A percentile compares a stretch with the other conserved stretches of the same genome.
phyloP scores from a whole-genome alignment of 805 yeast genomes.

The Candida mattraensis region DNA sequence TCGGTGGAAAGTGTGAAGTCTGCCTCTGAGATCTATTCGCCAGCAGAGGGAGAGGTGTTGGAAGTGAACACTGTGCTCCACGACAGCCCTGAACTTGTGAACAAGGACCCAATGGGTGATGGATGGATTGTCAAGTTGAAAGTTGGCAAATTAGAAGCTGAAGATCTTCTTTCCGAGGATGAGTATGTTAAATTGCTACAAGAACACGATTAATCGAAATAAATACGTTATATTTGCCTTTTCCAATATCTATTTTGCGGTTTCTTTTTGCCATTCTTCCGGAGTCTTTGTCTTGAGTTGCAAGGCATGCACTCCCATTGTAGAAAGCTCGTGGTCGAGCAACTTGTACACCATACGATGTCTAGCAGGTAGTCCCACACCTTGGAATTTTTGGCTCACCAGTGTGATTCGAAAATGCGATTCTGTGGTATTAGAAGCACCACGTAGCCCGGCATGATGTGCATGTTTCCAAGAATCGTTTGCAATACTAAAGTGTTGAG shows the following conservation, averaged over 20 bases:
- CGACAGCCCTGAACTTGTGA: slow-evolving; percentile 73
- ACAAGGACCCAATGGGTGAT: slow-evolving; percentile 86
- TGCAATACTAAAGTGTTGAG: slow-evolving; percentile 46
- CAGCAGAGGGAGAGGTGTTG: slow-evolving; percentile 73
- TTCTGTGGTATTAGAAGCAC: slow-evolving; percentile 69
- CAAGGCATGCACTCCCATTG: slow-evolving; percentile 80
- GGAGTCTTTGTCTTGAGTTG: slow-evolving; percentile 82
- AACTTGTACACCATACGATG: slow-evolving; percentile 73
- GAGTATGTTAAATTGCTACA: slow-evolving; percentile 59
- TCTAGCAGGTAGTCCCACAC: slow-evolving; percentile 66
- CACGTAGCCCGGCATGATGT: slow-evolving; percentile 80
- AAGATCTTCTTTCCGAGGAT: slow-evolving; percentile 51
- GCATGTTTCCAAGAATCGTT: slow-evolving; percentile 90
- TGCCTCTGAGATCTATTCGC: slow-evolving; percentile 90
- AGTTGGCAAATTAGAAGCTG: slow-evolving; percentile 41
- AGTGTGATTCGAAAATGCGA: slow-evolving; percentile 80
- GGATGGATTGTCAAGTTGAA: slow-evolving; percentile 90
- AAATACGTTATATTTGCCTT: slow-evolving; percentile 2
- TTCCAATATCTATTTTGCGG: slow-evolving; percentile 5
- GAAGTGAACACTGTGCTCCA: slow-evolving; percentile 70
- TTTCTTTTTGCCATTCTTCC: slow-evolving; percentile 43
- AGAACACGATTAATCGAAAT: slow-evolving; percentile 42
- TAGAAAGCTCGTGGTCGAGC: slow-evolving; percentile 69
- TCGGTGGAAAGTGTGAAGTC: slow-evolving; percentile 94
- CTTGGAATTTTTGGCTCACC: slow-evolving; percentile 67